A percentile compares a stretch with the other conserved stretches of the same genome.
These are phyloP conservation scores for Guadua angustifolia DNA, from an alignment of 176 grass and related monocot species.

Conservation along the genomic window DNA sequence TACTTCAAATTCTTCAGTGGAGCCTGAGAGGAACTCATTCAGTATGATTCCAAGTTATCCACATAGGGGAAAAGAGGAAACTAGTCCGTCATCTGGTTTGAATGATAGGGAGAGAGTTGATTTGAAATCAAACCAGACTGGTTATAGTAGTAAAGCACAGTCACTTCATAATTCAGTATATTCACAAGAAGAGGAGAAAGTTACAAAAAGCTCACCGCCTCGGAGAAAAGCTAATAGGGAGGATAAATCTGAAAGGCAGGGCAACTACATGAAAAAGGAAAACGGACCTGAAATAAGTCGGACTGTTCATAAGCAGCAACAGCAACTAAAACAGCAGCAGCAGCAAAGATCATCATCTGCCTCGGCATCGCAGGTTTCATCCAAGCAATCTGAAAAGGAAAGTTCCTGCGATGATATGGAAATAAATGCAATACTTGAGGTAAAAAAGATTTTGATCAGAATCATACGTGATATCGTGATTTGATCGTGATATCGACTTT, in stretches of 20 bases:
- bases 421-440: conserved; percentile 88
- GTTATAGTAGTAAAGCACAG: conserved; percentile 55
- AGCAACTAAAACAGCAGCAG: conserved; percentile 44
- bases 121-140: conserved; percentile 43
- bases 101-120: conserved; percentile 72
- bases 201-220: conserved; percentile 73
- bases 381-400: conserved; percentile 70
- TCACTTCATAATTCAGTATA: conserved; percentile 57
- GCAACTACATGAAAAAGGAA: conserved; percentile 65
- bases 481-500: conserved; percentile 10
- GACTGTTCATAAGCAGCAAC: conserved; percentile 55
- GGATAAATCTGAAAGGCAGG: conserved; percentile 67
- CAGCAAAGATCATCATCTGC: conserved; percentile 57
- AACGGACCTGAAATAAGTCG: conserved; percentile 42
- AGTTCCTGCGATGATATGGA: conserved; percentile 69
- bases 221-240: conserved; percentile 65
- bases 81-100: conserved; percentile 39
- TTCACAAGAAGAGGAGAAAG: conserved; percentile 74
- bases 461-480: conserved; percentile 18
- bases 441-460: conserved; percentile 35
- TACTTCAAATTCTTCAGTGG: conserved; percentile 1
- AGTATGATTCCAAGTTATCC: conserved; percentile 62
- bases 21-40: conserved; percentile 62
- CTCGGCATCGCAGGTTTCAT: conserved; percentile 41
- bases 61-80: conserved; percentile 55